Conservation (phyloP, 2,329 filamentous ascomycete species). For the Acrodontium crateriforme region DNA sequence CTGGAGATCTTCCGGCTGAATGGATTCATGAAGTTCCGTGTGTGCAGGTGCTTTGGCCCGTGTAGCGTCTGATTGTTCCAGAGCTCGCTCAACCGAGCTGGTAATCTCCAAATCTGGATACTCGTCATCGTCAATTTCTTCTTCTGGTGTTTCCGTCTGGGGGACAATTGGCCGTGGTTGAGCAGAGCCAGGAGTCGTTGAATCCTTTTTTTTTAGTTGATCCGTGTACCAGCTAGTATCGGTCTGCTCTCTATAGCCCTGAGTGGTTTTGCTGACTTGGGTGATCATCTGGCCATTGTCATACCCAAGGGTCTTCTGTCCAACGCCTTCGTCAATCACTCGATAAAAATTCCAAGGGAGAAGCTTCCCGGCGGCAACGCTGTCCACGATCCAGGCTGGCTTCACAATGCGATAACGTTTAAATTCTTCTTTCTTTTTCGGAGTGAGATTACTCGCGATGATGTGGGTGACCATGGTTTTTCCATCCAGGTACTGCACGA, state of each 20-base stretch:
- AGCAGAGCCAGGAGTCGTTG: constrained; percentile 1
- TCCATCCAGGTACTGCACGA: constrained; percentile 84
- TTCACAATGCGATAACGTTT: constrained; percentile 80
- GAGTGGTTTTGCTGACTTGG: constrained; percentile 45
- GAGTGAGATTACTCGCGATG: constrained; percentile 76
- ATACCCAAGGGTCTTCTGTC: constrained; percentile 63
- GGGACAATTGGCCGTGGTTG: constrained; percentile 8
- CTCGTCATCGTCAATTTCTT: constrained; percentile 19
- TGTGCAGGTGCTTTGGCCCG: constrained; percentile 2
- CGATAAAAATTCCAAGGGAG: constrained; percentile 79
- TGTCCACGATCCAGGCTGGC: constrained; percentile 88
- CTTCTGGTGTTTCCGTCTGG: constrained; percentile 19
- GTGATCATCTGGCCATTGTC: constrained; percentile 50
- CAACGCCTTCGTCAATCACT: constrained; percentile 68
- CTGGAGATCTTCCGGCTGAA: constrained; percentile 1
- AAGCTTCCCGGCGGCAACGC: constrained; percentile 63
- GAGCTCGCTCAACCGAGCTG: constrained; percentile 21
- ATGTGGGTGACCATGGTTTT: constrained; percentile 93
- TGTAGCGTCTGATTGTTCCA: constrained; percentile 9
- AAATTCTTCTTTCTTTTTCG: constrained; percentile 87
- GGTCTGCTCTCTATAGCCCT: constrained; percentile 68
- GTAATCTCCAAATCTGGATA: constrained; percentile 18
- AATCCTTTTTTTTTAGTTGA: constrained; percentile 37
- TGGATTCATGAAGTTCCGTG: background rate
- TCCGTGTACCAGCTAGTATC: constrained; percentile 69